Evolutionary conservation across 1,284 basidiomycete species (phyloP), one percentile per base, ranked within the genome.

Genomic region (Moesziomyces parantarcticus): DNA sequence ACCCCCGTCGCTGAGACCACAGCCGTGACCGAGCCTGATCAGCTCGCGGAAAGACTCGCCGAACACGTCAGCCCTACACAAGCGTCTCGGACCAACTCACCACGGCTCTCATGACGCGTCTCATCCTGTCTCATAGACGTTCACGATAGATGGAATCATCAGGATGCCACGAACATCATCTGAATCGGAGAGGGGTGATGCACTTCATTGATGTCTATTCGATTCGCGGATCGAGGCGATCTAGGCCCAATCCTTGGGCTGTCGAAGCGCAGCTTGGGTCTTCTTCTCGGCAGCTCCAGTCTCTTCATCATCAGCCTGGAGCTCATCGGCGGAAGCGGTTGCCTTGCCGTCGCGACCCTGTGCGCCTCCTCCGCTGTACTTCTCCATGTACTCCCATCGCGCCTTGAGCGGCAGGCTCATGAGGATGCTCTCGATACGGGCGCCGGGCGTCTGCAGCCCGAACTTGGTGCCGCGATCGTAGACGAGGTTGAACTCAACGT

Each of bases 401-500:
- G 82, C 82, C 29, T 75, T 61, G 11, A 82, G 53, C 14, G 82
- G 82, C 23, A 83, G 60, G 50, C 81, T 83, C 82, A 83, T 83
- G 47, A 83, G 49, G 45, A 83, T 83, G 50, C 82, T 83, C 62
- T 83, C 82, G 32, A 83, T 81, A 23, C 82, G 58, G 3, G 82
- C 82, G 5, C 82, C 81, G 5, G 82, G 82, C 14, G 82, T 83
- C 65, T 79, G 76, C 25, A 83, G 55, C 3, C 82, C 82, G 45
- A 83, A 83, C 52, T 83, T 83, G 57, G 82, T 83, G 1, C 82
- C 82, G 6, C 82, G 73, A 59, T 83, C 82, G 43, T 83, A 83
- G 18, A 83, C 75, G 25, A 83, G 57, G 60, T 83, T 83, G 71
- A 83, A 83, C 53, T 83, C 82, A 25, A 79, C 82, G 52, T 83